Base-by-base conservation (phyloP, 371 early-diverging fungal species). In the Rhizopus delemar region DNA sequence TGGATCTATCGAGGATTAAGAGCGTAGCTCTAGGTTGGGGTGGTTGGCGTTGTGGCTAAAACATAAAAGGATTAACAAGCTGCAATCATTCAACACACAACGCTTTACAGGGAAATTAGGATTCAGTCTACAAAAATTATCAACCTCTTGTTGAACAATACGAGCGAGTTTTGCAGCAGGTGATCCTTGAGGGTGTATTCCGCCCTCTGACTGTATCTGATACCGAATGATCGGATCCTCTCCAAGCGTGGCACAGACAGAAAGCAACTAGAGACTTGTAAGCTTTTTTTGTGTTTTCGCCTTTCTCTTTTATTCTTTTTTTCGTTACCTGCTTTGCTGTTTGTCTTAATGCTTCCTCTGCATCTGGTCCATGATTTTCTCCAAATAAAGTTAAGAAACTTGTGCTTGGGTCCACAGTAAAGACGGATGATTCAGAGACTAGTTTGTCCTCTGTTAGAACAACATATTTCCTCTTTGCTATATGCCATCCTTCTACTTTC, bases 151-250 rank as follows among this genome's bases (percentile, higher is more conserved):
- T 57, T 92, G 93, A 15, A 90, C 72, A 33, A 83, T 65, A 59
- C 78, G 82, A 1, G 91, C 91, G 51, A 90, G 68, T 56, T 80
- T 79, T 28, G 52, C 54, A 11, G 78, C 56, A 71, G 81, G 60
- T 66, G 70, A 43, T 67, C 72, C 57, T 85, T 85, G 59, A 77
- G 84, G 55, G 86, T 82, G 34, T 78, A 82, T 46, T 88, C 61
- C 45, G 3, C 83, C 78, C 57, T 89, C 89, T 64, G 86, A 83
- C 33, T 86, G 78, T 31, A 74, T 76, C 64, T 88, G 89, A 65
- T 88, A 97, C 36, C 95, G 83, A 58, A 98, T 93, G 43, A 92
- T 84, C 0, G 98, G 98, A 60, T 81, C 83, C 53, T 94, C 93
- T 29, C 90, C 91, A 36, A 96, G 73, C 5, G 91, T 84, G 0